phyloP scores from a whole-genome alignment of 495 filamentous ascomycete species.

The Penicillium subrubescens region DNA sequence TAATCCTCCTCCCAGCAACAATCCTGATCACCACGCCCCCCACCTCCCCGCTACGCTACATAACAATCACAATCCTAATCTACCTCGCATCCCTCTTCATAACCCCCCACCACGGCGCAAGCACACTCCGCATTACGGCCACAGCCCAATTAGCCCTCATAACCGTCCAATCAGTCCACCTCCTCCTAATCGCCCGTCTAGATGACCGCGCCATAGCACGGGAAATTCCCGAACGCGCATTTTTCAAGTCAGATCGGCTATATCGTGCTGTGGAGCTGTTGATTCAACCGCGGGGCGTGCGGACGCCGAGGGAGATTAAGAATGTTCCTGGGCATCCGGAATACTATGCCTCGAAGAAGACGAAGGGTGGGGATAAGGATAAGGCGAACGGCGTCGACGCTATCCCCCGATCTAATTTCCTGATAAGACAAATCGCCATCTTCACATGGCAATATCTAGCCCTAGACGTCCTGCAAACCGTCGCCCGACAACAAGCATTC shows the following conservation, averaged over 20 bases:
- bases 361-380: not conserved
- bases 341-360: slow-evolving; percentile 7
- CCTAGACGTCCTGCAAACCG: slow-evolving; percentile 8
- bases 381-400: too few species aligned
- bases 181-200: slow-evolving; percentile 22
- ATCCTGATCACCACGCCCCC: slow-evolving; percentile 11
- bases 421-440: slow-evolving; percentile 21
- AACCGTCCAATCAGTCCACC: slow-evolving; percentile 6
- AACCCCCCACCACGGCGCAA: not conserved
- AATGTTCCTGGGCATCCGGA: slow-evolving; percentile 15
- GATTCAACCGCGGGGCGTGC: not conserved
- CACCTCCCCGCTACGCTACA: slow-evolving; percentile 14
- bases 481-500: not conserved
- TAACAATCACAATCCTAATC: slow-evolving; percentile 17
- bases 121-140: not conserved
- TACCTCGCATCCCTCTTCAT: slow-evolving; percentile 10
- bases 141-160: not conserved
- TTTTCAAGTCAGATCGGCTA: slow-evolving; percentile 4
- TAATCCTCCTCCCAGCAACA: slow-evolving; percentile 9
- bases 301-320: slow-evolving; percentile 24
- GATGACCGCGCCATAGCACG: slow-evolving; percentile 12
- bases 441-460: slow-evolving; percentile 23
- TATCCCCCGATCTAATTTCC: slow-evolving; percentile 9
- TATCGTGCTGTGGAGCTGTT: not conserved
- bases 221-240: slow-evolving; percentile 1